Evolutionary conservation across 75 land plant species (phyloP).

Genomic region (Selaginella moellendorffii): DNA sequence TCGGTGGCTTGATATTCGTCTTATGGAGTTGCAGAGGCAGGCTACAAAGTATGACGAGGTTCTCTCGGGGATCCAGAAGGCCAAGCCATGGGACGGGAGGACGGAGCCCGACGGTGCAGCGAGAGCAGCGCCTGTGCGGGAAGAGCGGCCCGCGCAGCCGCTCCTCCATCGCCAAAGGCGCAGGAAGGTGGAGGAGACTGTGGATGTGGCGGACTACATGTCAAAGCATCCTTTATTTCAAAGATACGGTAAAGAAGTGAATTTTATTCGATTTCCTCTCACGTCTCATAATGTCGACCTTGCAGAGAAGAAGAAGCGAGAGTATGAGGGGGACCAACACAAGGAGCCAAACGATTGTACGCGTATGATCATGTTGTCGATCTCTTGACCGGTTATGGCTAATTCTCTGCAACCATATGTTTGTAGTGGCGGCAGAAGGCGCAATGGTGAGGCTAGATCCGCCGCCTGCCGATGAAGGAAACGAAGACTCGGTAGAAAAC

Average conservation of each 20-base stretch:
- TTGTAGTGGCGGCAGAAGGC: slow-evolving; percentile 3
- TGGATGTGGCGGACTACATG: slow-evolving; percentile 20
- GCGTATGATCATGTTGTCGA: no score
- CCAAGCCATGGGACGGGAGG: slow-evolving; percentile 1
- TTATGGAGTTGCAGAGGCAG: slow-evolving; percentile 24
- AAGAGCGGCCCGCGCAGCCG: neutral
- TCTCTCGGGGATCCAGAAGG: slow-evolving; percentile 4
- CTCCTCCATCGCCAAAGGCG: slow-evolving; percentile 16
- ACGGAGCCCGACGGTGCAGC: slow-evolving; percentile 6
- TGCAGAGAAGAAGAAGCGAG: neutral
- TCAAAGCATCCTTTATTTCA: slow-evolving; percentile 36
- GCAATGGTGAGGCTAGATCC: no score
- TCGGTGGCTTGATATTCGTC: slow-evolving; percentile 30
- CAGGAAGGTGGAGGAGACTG: slow-evolving; percentile 21
- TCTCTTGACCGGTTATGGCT: no score
- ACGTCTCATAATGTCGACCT: slow-evolving; percentile 1
- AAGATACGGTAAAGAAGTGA: slow-evolving; percentile 27
- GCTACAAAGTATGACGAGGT: slow-evolving; percentile 18
- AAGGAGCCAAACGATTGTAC: no score
- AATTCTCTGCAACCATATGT: no score
- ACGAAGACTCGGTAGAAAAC: slow-evolving; percentile 36
- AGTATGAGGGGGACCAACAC: neutral
- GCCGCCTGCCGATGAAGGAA: slow-evolving; percentile 10
- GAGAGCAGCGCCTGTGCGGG: slow-evolving; percentile 1
- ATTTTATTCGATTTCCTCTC: slow-evolving; percentile 1